phyloP scores from a whole-genome alignment of 257 asterid species.

The Gentiana straminea region DNA sequence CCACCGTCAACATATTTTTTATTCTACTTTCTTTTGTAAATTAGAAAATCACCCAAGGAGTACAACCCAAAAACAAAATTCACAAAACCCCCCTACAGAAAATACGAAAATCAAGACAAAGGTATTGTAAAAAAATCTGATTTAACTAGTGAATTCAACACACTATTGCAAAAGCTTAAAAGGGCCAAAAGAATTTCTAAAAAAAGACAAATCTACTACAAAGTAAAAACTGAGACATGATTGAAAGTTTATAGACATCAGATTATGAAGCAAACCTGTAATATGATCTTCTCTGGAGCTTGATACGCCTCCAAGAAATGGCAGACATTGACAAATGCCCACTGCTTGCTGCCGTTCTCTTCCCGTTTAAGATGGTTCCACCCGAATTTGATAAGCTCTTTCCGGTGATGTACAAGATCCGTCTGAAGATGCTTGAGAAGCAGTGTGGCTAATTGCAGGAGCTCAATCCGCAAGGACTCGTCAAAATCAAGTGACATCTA shows the following conservation, averaged over 20 bases:
- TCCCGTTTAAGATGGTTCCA: conserved; percentile 99
- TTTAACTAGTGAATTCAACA: background rate
- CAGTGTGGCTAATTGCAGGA: conserved; percentile 95
- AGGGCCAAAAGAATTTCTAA: background rate
- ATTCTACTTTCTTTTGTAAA: no score
- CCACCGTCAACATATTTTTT: no score
- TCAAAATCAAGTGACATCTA: conserved; percentile 92
- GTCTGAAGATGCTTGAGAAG: conserved; percentile 97
- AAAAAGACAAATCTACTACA: no score
- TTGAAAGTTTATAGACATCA: background rate
- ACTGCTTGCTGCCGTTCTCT: conserved; percentile 99
- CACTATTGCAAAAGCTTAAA: background rate
- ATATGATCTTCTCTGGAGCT: conserved; percentile 97
- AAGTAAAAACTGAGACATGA: background rate
- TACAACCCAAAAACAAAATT: no score
- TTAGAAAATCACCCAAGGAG: no score
- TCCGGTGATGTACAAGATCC: conserved; percentile 93
- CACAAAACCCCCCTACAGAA: no score
- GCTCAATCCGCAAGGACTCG: conserved; percentile 98
- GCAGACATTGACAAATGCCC: conserved; percentile 99
- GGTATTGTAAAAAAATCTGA: no score
- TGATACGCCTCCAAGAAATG: conserved; percentile 99
- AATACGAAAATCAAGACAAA: no score
- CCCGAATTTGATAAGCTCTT: conserved; percentile 95
- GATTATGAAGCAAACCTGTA: conserved; percentile 49